Evolutionary conservation across 306 rosid species (phyloP), one percentile per base, ranked within the genome.

Genomic region (Spatholobus suberectus): DNA sequence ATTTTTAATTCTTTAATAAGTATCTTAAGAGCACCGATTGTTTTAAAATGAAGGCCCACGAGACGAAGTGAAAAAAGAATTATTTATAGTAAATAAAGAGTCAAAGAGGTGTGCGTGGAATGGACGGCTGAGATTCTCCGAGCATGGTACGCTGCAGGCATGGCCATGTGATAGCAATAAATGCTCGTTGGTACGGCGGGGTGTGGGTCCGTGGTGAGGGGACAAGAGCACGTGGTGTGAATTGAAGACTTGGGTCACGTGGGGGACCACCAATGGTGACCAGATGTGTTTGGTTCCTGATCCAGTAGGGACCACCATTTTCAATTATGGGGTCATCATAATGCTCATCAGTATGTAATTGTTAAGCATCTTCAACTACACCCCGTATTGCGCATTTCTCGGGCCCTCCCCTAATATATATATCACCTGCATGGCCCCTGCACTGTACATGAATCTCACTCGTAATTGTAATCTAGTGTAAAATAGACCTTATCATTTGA

Each of bases 261-360:
- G 85, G 83, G 73, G 87, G 83, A n/a, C 85, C 81, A 72, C 52
- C 61, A 23, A 77, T 61, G 70, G 83, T 2, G 51, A 20, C 72
- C 74, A 58, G 74, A 55, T 61, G n/a, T 71, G 76, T 17, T 81
- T 68, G 68, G 54, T 59, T 73, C 35, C 4, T 65, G 49, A 66
- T 66, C 54, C 0, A 0, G 69, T 66, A 24, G 88, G 89, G 88
- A 73, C 88, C 90, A 67, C 81, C 27, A 4, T 43, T 82, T 67
- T 70, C 86, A 89, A 89, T 89, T 79, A 87, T 87, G 75, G 66
- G 58, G 0, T 86, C 85, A 86, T 89, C 81, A 89, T 89, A 75
- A 81, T 71, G 65, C 75, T 77, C 73, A 80, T 81, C 87, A 81
- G 11, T 78, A 23, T 7, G 6, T 69, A 2, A 40, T 38, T 23